Evolutionary conservation across 2,329 filamentous ascomycete species (phyloP).

Genomic region (Atkinsonella hypoxylon): DNA sequence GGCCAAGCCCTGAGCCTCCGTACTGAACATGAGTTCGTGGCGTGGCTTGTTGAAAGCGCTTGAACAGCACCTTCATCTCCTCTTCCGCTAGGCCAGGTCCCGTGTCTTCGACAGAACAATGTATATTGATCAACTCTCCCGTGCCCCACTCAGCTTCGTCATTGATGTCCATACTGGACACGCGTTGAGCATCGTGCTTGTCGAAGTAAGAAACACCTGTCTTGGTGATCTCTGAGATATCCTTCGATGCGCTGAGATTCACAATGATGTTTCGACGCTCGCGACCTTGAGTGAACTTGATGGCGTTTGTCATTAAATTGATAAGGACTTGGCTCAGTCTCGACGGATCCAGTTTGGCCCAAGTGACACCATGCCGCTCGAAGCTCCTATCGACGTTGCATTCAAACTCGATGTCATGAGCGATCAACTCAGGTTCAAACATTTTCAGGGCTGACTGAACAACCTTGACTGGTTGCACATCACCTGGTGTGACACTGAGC

Average conservation of each 20-base stretch:
- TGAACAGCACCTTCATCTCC: slow-evolving; percentile 55
- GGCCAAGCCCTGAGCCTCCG: slow-evolving; percentile 55
- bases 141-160: slow-evolving; percentile 55
- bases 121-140: slow-evolving; percentile 59
- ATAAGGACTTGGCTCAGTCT: slow-evolving; percentile 64
- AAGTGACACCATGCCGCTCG: slow-evolving; percentile 50
- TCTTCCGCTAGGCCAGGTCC: slow-evolving; percentile 54
- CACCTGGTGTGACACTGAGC: slow-evolving; percentile 56
- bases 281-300: slow-evolving; percentile 53
- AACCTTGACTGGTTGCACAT: slow-evolving; percentile 55
- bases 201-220: slow-evolving; percentile 36
- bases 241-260: slow-evolving; percentile 49
- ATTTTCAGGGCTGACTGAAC: slow-evolving; percentile 62
- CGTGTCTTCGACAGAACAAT: slow-evolving; percentile 61
- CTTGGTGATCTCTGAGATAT: slow-evolving; percentile 30
- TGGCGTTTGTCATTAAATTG: slow-evolving; percentile 59
- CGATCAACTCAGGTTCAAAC: slow-evolving; percentile 64
- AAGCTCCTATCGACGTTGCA: slow-evolving; percentile 60
- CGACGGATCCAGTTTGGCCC: slow-evolving; percentile 65
- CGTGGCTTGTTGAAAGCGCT: slow-evolving; percentile 56
- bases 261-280: slow-evolving; percentile 49
- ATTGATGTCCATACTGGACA: slow-evolving; percentile 28
- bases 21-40: slow-evolving; percentile 62
- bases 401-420: slow-evolving; percentile 59
- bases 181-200: slow-evolving; percentile 26